Conservation (phyloP, 164 flowering plant genomes). For the Macadamia tetraphylla region DNA sequence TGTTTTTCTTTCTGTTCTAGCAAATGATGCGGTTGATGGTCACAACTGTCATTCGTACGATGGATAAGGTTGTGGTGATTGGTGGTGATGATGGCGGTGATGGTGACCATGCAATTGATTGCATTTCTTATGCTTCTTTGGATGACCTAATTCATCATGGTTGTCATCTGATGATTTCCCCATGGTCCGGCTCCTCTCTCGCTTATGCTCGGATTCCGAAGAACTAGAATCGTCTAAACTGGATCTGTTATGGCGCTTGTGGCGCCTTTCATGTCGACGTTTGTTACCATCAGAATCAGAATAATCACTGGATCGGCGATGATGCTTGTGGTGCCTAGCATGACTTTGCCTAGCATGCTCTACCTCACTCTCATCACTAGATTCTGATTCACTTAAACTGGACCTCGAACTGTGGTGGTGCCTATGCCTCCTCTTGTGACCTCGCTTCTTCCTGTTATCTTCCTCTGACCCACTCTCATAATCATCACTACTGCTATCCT, state of each 20-base stretch:
- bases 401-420: slow-evolving; percentile 28
- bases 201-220: slow-evolving; percentile 22
- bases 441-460: slow-evolving; percentile 39
- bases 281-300: background rate
- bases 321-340: slow-evolving; percentile 20
- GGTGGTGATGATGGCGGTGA: slow-evolving; percentile 10
- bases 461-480: slow-evolving; percentile 33
- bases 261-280: slow-evolving; percentile 11
- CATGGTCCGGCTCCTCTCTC: slow-evolving; percentile 26
- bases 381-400: slow-evolving; percentile 24
- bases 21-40: background rate
- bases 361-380: slow-evolving; percentile 30
- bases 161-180: slow-evolving; percentile 44
- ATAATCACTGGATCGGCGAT: slow-evolving; percentile 5
- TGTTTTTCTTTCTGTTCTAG: slow-evolving; percentile 5
- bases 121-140: slow-evolving; percentile 23
- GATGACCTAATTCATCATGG: slow-evolving; percentile 24
- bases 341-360: slow-evolving; percentile 5
- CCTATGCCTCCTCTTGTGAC: slow-evolving; percentile 27
- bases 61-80: slow-evolving; percentile 7
- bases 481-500: slow-evolving; percentile 39
- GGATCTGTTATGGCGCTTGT: slow-evolving; percentile 17
- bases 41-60: slow-evolving; percentile 5
- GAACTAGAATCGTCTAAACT: background rate
- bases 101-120: slow-evolving; percentile 24